phyloP scores from a whole-genome alignment of 331 rosid species.

The Ulmus americana region DNA sequence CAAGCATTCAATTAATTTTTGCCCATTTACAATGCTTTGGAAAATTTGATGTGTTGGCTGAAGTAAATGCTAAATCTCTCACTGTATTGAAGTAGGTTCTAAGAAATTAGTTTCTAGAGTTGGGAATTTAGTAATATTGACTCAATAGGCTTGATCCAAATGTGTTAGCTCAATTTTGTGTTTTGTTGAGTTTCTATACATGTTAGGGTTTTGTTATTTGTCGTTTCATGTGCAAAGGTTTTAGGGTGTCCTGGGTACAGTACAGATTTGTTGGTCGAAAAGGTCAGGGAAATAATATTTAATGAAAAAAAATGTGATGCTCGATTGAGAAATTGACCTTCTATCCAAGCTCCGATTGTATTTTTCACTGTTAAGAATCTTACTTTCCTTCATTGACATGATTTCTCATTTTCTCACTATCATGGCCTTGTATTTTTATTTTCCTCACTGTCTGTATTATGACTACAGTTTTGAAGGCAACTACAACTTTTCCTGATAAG shows the following conservation, averaged over 20 bases:
- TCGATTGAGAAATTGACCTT: neutral
- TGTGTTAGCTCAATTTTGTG: neutral
- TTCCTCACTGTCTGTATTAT: conserved; percentile 5
- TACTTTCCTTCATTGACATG: neutral
- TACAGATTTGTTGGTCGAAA: neutral
- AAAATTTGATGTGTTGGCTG: too few species aligned
- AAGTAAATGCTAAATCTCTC: too few species aligned
- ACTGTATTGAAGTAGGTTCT: too few species aligned
- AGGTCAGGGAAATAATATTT: neutral
- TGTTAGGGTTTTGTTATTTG: neutral
- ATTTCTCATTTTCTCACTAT: conserved; percentile 2
- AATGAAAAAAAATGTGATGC: neutral
- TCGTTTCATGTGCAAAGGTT: neutral
- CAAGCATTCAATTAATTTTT: too few species aligned
- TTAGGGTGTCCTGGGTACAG: neutral
- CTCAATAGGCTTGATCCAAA: neutral
- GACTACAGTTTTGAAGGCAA: conserved; percentile 70
- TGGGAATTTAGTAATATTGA: neutral
- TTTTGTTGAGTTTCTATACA: neutral
- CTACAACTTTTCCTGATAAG: conserved; percentile 61
- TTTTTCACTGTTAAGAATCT: neutral
- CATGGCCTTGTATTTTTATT: conserved; percentile 10
- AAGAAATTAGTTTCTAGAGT: neutral
- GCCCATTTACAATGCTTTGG: too few species aligned
- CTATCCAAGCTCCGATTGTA: neutral